Conservation (phyloP, 345 rosid species). For the Lumnitzera littorea region DNA sequence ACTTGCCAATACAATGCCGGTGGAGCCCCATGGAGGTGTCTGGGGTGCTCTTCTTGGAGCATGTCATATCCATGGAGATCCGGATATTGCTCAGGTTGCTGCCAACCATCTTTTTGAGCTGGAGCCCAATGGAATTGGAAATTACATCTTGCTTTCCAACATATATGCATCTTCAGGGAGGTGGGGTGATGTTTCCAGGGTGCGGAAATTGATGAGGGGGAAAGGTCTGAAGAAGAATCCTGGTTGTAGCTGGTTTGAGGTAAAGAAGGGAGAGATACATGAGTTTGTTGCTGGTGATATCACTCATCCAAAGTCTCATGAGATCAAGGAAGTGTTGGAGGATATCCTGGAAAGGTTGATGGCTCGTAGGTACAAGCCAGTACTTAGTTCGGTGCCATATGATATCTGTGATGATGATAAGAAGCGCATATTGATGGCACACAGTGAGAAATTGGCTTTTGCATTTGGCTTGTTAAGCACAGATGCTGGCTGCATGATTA, state of each 20-base stretch:
- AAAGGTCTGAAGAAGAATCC: slow-evolving; percentile 69
- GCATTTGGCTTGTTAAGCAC: slow-evolving; percentile 52
- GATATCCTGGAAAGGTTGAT: slow-evolving; percentile 37
- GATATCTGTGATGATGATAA: slow-evolving; percentile 46
- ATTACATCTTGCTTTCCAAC: slow-evolving; percentile 57
- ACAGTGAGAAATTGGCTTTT: slow-evolving; percentile 71
- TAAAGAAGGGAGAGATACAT: slow-evolving; percentile 44
- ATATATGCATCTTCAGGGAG: slow-evolving; percentile 53
- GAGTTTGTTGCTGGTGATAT: slow-evolving; percentile 60
- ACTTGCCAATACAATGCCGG: slow-evolving; percentile 46
- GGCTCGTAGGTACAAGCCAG: slow-evolving; percentile 45
- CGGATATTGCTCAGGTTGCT: slow-evolving; percentile 62
- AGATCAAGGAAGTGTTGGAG: slow-evolving; percentile 41
- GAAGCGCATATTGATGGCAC: slow-evolving; percentile 39
- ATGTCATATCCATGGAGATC: slow-evolving; percentile 50
- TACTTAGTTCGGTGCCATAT: slow-evolving; percentile 41
- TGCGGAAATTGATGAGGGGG: slow-evolving; percentile 42
- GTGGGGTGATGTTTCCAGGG: slow-evolving; percentile 40
- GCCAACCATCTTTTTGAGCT: slow-evolving; percentile 55
- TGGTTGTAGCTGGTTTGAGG: slow-evolving; percentile 68
- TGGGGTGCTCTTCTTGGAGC: slow-evolving; percentile 97
- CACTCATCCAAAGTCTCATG: slow-evolving; percentile 42
- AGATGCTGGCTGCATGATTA: slow-evolving; percentile 26
- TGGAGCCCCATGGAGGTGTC: slow-evolving; percentile 50
- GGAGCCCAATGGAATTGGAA: slow-evolving; percentile 64